phyloP scores from a whole-genome alignment of 805 yeast genomes.

The Wickerhamomyces queroliae region DNA sequence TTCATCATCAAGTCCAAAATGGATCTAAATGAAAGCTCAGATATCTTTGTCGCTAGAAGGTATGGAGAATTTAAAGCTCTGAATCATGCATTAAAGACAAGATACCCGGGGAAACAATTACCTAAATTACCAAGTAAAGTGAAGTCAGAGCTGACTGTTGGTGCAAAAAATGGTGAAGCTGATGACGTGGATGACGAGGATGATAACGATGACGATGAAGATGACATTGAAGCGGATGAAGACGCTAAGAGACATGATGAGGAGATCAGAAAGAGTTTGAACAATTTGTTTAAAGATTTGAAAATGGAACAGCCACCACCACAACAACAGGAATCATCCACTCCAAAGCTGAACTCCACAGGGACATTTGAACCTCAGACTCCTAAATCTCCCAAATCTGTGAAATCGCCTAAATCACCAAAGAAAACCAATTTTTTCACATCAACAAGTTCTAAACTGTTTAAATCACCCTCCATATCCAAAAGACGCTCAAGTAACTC shows the following conservation, averaged over 20 bases:
- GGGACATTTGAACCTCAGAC: conserved; percentile 3
- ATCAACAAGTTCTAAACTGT: conserved; percentile 2
- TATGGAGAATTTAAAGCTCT: conserved; percentile 65
- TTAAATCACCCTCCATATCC: not conserved
- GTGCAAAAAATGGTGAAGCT: conserved; percentile 10
- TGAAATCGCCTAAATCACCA: conserved; percentile 3
- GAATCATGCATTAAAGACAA: conserved; percentile 42
- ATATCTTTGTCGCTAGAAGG: conserved; percentile 41
- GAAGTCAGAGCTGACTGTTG: conserved; percentile 28
- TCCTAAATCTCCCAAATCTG: conserved; percentile 5
- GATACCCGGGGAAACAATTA: conserved; percentile 65
- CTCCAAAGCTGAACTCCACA: conserved; percentile 4
- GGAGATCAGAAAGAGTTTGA: conserved; percentile 11
- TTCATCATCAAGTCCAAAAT: conserved; percentile 16
- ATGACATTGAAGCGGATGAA: conserved; percentile 4
- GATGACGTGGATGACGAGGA: conserved; percentile 15
- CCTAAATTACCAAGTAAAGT: conserved; percentile 55
- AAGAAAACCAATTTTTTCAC: not conserved
- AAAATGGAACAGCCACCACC: conserved; percentile 5
- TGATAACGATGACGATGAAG: conserved; percentile 14
- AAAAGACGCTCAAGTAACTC: not conserved
- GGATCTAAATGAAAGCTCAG: conserved; percentile 15
- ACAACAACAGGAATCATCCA: not conserved
- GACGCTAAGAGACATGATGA: conserved; percentile 15
- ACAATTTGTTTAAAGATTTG: conserved; percentile 14